Base-by-base conservation (phyloP, 148 eudicot genomes). In the Rhododendron molle region DNA sequence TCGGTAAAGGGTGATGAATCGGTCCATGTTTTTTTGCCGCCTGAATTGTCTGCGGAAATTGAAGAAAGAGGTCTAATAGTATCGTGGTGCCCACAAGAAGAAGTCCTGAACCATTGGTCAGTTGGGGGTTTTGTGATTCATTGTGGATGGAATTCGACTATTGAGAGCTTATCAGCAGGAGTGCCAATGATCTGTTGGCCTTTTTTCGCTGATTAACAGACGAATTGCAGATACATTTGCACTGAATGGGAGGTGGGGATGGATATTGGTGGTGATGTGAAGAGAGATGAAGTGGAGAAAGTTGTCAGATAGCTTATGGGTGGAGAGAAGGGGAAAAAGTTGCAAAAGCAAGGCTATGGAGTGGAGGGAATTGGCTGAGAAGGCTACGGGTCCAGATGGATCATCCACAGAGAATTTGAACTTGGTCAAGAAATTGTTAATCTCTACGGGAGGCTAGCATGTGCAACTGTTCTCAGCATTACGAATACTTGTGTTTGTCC, bases 21-120 rank as follows among this genome's bases (percentile, higher is more conserved):
- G 3, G 11, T n/a, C 72, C 2, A 43, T 1, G 30, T 71, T 0
- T 23, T 77, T 23, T 7, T 84, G 40, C 58, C 82, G 0, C 74
- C 76, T 5, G 82, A 84, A 60, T 77, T 84, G n/a, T 56, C 30
- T 0, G 65, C 16, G 30, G 44, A 77, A 47, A 84, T 71, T 4
- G 26, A 78, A 77, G 86, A 40, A 28, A 84, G 86, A n/a, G 67
- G 86, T 44, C 38, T 78, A 15, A 78, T 85, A 18, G 83, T 43
- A 18, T 49, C 83, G 1, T 85, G 86, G 86, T 85, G 86, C 46
- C 56, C 32, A 26, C 72, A 65, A 65, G 72, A 65, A 32, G 72
- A 65, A n/a, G 32, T 26, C 11, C 72, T 65, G 3, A 65, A 26
- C 32, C 72, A 65, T 28, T 7, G 0, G 23, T n/a, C 32, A 2